phyloP scores from a whole-genome alignment of 2,329 filamentous ascomycete species.

The Neoscytalidium dimidiatum region DNA sequence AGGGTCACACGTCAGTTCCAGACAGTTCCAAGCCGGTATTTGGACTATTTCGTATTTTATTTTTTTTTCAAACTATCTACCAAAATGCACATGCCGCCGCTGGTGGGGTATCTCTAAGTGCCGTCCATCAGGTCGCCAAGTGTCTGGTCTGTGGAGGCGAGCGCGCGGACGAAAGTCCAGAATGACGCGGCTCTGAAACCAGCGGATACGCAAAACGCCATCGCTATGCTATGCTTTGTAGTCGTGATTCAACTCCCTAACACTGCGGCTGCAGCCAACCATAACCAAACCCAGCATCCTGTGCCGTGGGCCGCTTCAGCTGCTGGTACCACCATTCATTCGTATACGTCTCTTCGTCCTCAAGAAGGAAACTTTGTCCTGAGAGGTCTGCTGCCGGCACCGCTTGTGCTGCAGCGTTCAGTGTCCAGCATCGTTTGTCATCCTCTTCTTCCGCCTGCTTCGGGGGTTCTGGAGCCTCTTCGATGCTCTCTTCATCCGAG shows the following conservation, averaged over 20 bases:
- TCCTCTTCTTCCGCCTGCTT: conserved; percentile 20
- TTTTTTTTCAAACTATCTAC: conserved; percentile 10
- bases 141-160: background rate
- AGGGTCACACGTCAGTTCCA: background rate
- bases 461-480: conserved; percentile 27
- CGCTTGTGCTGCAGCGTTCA: conserved; percentile 28
- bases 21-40: background rate
- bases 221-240: conserved; percentile 23
- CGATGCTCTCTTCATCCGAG: conserved; percentile 50
- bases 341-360: conserved; percentile 38
- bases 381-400: conserved; percentile 35
- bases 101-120: conserved; percentile 10
- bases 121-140: background rate
- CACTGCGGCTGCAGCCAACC: conserved; percentile 36
- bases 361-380: conserved; percentile 44
- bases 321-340: conserved; percentile 46
- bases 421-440: conserved; percentile 27
- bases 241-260: background rate
- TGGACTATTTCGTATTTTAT: background rate
- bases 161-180: conserved; percentile 1
- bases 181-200: conserved; percentile 2
- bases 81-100: conserved; percentile 7
- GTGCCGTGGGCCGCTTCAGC: conserved; percentile 36
- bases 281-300: conserved; percentile 39
- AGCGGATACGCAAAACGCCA: conserved; percentile 27